Conservation (phyloP, 2,329 filamentous ascomycete species). For the Tricladium varicosporioides region DNA sequence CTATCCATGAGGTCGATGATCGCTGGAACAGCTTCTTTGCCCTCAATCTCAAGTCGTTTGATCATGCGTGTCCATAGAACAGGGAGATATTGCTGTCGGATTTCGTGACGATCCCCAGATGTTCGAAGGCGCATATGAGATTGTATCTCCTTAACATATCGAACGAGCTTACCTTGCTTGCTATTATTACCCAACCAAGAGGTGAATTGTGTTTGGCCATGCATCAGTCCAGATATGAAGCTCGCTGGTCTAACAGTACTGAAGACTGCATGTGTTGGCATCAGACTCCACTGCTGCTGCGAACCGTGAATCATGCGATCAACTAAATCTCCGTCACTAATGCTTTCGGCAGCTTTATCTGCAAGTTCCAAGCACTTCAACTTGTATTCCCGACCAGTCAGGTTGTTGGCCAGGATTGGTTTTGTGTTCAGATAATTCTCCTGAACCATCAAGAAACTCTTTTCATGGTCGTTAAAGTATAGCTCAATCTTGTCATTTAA, state of each 20-base stretch:
- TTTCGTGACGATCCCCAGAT: conserved; percentile 88
- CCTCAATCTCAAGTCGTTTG: conserved; percentile 70
- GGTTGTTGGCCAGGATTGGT: conserved; percentile 61
- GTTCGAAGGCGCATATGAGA: conserved; percentile 92
- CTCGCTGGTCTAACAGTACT: conserved; percentile 91
- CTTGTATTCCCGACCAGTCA: conserved; percentile 56
- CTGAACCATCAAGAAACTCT: conserved; percentile 95
- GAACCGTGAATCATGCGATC: conserved; percentile 98
- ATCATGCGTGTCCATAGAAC: conserved; percentile 80
- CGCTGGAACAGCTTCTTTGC: conserved; percentile 76
- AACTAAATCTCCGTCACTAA: conserved; percentile 93
- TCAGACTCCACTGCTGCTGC: conserved; percentile 97
- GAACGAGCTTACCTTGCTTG: conserved; percentile 73
- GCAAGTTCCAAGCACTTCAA: conserved; percentile 83
- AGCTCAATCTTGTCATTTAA: conserved; percentile 98
- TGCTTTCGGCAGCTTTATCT: conserved; percentile 88
- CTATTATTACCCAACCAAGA: conserved; percentile 95
- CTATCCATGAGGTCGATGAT: conserved; percentile 96
- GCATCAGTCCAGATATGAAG: conserved; percentile 77
- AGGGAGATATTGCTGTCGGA: conserved; percentile 92
- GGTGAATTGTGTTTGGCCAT: conserved; percentile 73
- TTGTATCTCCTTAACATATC: conserved; percentile 89
- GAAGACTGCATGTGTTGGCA: conserved; percentile 95
- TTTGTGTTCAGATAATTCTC: conserved; percentile 92
- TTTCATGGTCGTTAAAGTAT: conserved; percentile 99